Conservation (phyloP, 1,139 yeast species). For the Pneumocystis murina region DNA sequence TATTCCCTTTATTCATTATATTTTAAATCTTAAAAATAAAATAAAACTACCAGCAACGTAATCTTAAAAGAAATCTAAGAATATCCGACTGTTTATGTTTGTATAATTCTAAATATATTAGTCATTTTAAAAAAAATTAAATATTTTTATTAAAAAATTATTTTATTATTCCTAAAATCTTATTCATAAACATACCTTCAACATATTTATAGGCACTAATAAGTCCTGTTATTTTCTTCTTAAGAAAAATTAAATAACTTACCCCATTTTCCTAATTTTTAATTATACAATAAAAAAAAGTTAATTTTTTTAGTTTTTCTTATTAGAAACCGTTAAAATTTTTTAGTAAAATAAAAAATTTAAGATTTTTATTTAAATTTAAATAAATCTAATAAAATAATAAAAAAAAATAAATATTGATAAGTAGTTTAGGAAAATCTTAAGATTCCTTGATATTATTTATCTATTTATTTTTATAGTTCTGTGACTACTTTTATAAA, state of each 20-base stretch:
- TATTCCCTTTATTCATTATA: constrained; percentile 99
- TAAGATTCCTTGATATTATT: too few species aligned
- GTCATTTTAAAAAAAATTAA: neutral
- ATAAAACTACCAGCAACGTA: neutral
- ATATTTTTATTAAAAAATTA: neutral
- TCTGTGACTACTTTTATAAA: neutral
- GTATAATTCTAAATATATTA: constrained; percentile 38
- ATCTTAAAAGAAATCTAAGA: constrained; percentile 75
- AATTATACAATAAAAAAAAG: too few species aligned
- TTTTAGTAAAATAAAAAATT: too few species aligned
- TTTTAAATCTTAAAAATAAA: constrained; percentile 3
- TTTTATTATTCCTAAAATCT: neutral
- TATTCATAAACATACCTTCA: constrained; percentile 40
- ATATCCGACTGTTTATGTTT: constrained; percentile 99
- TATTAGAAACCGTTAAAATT: too few species aligned
- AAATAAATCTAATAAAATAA: too few species aligned
- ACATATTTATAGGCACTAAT: constrained; percentile 93
- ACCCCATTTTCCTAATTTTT: neutral
- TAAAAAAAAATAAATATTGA: too few species aligned
- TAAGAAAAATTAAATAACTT: neutral
- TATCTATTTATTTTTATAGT: neutral
- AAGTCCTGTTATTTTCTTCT: neutral
- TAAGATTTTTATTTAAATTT: too few species aligned
- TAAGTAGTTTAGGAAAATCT: too few species aligned
- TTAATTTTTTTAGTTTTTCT: too few species aligned